Evolutionary conservation across 164 flowering plant species (phyloP).

Genomic region (Berberis vulgaris): DNA sequence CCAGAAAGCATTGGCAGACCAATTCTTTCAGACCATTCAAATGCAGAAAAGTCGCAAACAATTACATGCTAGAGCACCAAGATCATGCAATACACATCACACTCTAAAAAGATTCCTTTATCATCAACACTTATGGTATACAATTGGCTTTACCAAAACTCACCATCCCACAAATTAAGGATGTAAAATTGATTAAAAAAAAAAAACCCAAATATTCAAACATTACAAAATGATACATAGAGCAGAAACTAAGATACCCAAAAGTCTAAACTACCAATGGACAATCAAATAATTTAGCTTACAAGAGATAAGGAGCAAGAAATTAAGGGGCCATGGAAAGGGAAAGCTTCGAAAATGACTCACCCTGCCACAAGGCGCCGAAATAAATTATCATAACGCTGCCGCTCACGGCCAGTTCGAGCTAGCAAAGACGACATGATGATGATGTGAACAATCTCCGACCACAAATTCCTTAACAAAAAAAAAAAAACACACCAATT

Average conservation of each 20-base stretch:
- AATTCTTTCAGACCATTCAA: too few species aligned
- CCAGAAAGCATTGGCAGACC: too few species aligned
- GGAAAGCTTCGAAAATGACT: background rate
- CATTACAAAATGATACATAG: background rate
- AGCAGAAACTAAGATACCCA: background rate
- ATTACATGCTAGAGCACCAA: too few species aligned
- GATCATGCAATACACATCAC: too few species aligned
- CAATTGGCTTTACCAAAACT: too few species aligned
- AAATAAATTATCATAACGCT: constrained; percentile 40
- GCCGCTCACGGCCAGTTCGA: constrained; percentile 44
- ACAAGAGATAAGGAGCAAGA: background rate
- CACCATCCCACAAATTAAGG: too few species aligned
- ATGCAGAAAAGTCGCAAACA: too few species aligned
- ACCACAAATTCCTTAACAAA: background rate
- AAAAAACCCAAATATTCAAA: background rate
- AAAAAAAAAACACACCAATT: background rate
- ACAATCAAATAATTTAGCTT: background rate
- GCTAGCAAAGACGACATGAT: constrained; percentile 33
- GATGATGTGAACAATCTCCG: background rate
- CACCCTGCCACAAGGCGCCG: constrained; percentile 63
- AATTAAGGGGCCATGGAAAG: background rate
- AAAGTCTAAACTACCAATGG: background rate
- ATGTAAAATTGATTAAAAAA: too few species aligned
- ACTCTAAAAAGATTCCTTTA: too few species aligned
- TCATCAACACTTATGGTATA: too few species aligned